These are phyloP conservation scores for Kwoniella dejecticola DNA, from an alignment of 768 basidiomycete species.

Conservation along the genomic window DNA sequence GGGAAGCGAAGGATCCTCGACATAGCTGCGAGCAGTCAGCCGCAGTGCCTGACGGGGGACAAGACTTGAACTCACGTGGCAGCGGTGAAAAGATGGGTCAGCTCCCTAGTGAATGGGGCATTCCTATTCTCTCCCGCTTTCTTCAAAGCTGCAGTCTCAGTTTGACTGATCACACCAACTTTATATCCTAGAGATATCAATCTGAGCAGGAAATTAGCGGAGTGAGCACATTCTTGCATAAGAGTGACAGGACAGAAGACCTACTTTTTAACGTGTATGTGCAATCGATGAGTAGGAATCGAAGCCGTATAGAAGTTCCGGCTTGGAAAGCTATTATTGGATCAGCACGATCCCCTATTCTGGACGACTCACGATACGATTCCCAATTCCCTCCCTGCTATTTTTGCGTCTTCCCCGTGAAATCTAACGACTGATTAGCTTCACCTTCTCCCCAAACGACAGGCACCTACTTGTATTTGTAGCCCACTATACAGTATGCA, in stretches of 20 bases:
- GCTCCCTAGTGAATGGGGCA: slow-evolving; percentile 55
- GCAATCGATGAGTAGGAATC: slow-evolving; percentile 54
- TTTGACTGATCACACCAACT: slow-evolving; percentile 56
- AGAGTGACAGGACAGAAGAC: no score
- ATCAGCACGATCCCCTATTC: no score
- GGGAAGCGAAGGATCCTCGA: slow-evolving; percentile 62
- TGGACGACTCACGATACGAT: no score
- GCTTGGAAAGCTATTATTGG: slow-evolving; percentile 44
- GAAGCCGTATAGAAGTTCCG: slow-evolving; percentile 56
- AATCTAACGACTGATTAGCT: slow-evolving; percentile 41
- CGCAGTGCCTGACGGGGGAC: background rate
- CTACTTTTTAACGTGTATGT: slow-evolving; percentile 57
- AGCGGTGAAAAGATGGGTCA: slow-evolving; percentile 80
- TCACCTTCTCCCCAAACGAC: background rate
- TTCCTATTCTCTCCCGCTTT: slow-evolving; percentile 54
- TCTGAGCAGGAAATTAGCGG: slow-evolving; percentile 19
- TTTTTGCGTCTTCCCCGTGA: slow-evolving; percentile 56
- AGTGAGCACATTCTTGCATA: background rate
- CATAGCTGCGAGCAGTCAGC: slow-evolving; percentile 62
- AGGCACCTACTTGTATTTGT: slow-evolving; percentile 52
- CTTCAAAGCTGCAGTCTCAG: slow-evolving; percentile 56
- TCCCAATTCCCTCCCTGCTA: slow-evolving; percentile 53
- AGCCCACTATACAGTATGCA: slow-evolving; percentile 43
- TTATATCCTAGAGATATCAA: slow-evolving; percentile 55
- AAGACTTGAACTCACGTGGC: slow-evolving; percentile 67